phyloP scores from a whole-genome alignment of 2,329 filamentous ascomycete species.

The Colletotrichum chrysophilum region DNA sequence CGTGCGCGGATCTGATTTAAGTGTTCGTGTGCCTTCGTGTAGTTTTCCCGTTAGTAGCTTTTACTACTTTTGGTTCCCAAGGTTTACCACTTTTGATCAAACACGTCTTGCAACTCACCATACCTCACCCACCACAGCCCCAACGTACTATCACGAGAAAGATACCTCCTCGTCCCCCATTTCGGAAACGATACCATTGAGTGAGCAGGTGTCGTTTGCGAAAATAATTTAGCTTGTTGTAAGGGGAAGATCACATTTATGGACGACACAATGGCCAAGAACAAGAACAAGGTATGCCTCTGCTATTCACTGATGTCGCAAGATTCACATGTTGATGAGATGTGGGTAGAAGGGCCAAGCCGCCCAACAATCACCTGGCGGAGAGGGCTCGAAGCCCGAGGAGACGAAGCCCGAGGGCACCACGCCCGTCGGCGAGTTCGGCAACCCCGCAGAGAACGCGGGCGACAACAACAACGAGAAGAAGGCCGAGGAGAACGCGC shows the following conservation, averaged over 20 bases:
- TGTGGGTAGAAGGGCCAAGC: not conserved
- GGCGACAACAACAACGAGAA: not conserved
- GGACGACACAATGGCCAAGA: constrained; percentile 20
- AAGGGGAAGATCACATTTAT: not conserved
- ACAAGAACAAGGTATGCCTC: constrained; percentile 19
- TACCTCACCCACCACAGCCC: not conserved
- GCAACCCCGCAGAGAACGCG: not conserved
- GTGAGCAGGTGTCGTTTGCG: not conserved
- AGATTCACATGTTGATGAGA: not conserved
- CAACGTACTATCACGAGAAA: not conserved
- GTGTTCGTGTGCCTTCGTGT: not conserved
- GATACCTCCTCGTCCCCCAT: not conserved
- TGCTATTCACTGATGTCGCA: no score
- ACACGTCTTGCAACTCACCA: not conserved
- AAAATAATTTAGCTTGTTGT: not conserved
- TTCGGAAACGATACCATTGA: not conserved
- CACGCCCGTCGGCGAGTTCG: constrained; percentile 13
- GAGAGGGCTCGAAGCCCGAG: constrained; percentile 11
- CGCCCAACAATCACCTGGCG: not conserved
- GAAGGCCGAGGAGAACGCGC: not conserved
- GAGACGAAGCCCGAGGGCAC: constrained; percentile 8
- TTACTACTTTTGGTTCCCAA: not conserved
- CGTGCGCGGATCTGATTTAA: constrained; percentile 7
- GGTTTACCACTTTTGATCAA: not conserved
- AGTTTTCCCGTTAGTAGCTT: not conserved